A percentile compares a stretch with the other conserved stretches of the same genome.
These are phyloP conservation scores for Podaxis sp. DNA, from an alignment of 768 basidiomycete genomes.

Conservation along the genomic window DNA sequence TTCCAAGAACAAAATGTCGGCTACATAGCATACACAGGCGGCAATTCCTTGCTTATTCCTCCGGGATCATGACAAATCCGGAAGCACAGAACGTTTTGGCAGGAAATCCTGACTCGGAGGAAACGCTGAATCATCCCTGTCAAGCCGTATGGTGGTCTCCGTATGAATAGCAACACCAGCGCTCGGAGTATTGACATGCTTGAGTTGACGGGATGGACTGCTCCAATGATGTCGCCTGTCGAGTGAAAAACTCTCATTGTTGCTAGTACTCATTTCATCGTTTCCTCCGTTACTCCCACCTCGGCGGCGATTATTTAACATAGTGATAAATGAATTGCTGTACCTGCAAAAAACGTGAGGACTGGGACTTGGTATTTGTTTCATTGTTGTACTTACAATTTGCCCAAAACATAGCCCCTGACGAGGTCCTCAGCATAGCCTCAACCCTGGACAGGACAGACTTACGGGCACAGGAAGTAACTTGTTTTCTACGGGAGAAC, in stretches of 20 bases:
- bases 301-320: conserved; percentile 13
- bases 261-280: neutral
- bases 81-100: neutral
- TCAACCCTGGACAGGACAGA: neutral
- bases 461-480: conserved; percentile 15
- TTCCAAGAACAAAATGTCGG: neutral
- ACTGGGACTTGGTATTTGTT: neutral
- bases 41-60: neutral
- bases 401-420: conserved; percentile 12
- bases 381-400: neutral
- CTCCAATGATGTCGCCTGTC: neutral
- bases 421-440: neutral
- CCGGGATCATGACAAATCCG: neutral
- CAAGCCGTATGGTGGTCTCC: conserved; percentile 6
- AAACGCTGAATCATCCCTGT: neutral
- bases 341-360: neutral
- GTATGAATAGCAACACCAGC: neutral
- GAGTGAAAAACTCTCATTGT: neutral
- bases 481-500: conserved; percentile 1
- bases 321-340: conserved; percentile 14
- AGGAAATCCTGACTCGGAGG: neutral
- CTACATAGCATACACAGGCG: neutral
- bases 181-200: neutral
- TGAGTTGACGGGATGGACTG: neutral
- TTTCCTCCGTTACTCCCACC: neutral